phyloP scores from a whole-genome alignment of 2,329 filamentous ascomycete genomes.

The Neospermospora avenae region DNA sequence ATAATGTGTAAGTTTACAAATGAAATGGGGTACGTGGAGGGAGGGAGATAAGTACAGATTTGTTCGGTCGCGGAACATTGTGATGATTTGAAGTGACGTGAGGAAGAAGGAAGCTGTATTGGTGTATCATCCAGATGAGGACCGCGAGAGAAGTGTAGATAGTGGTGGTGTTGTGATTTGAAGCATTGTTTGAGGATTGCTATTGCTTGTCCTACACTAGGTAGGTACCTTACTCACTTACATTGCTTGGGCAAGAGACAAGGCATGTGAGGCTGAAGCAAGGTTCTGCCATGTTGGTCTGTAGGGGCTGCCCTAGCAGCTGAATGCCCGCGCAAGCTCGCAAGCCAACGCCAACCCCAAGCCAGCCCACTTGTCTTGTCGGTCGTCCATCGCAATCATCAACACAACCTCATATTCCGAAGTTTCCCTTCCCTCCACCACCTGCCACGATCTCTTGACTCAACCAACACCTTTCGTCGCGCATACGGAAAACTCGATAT shows the following conservation, averaged over 20 bases:
- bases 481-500: not conserved
- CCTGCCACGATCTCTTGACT: not conserved
- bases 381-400: conserved; percentile 11
- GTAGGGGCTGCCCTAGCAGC: not conserved
- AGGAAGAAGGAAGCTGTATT: conserved; percentile 12
- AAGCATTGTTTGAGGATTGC: conserved; percentile 20
- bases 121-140: not conserved
- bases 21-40: conserved; percentile 24
- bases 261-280: conserved; percentile 11
- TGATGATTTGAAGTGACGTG: conserved; percentile 39
- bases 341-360: not conserved
- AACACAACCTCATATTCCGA: not conserved
- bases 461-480: not conserved
- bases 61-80: conserved; percentile 98
- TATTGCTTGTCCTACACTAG: conserved; percentile 4
- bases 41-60: conserved; percentile 76
- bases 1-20: conserved; percentile 30
- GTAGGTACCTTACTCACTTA: too few species aligned
- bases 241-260: too few species aligned
- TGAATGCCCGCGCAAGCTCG: not conserved
- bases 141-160: not conserved
- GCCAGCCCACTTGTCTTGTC: too few species aligned
- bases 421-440: not conserved
- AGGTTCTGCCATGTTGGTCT: not conserved
- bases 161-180: conserved; percentile 7